Conservation (phyloP, 2,329 filamentous ascomycete genomes). For the Zymoseptoria pseudotritici region DNA sequence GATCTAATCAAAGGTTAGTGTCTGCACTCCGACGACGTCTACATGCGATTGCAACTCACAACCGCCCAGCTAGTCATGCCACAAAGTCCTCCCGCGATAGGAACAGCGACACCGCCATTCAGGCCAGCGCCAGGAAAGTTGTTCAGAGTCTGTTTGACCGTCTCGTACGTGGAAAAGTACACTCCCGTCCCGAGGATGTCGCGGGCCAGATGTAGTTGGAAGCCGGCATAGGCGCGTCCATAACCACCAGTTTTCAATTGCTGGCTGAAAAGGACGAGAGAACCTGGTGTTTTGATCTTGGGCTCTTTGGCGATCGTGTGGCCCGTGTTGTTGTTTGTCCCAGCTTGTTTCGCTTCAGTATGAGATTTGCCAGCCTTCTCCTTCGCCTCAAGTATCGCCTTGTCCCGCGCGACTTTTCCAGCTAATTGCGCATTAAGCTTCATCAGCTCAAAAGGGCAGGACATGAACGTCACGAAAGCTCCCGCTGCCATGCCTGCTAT, state of each 20-base stretch:
- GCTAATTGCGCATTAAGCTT: slow-evolving; percentile 83
- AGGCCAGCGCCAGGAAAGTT: slow-evolving; percentile 65
- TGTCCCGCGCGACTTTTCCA: slow-evolving; percentile 56
- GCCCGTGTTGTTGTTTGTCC: not conserved
- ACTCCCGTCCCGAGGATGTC: slow-evolving; percentile 78
- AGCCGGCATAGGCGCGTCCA: slow-evolving; percentile 70
- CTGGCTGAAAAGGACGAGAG: not conserved
- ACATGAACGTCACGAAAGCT: slow-evolving; percentile 69
- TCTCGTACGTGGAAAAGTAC: slow-evolving; percentile 87
- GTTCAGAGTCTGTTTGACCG: slow-evolving; percentile 71
- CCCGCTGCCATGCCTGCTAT: slow-evolving; percentile 72
- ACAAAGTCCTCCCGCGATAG: slow-evolving; percentile 71
- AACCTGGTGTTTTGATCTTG: not conserved
- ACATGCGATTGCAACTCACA: not conserved
- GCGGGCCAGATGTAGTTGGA: slow-evolving; percentile 73
- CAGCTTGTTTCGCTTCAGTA: not conserved
- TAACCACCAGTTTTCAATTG: slow-evolving; percentile 55
- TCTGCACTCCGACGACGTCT: slow-evolving; percentile 4
- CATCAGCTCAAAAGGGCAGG: slow-evolving; percentile 84
- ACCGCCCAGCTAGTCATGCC: slow-evolving; percentile 74
- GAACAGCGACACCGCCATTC: slow-evolving; percentile 72
- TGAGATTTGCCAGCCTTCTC: not conserved
- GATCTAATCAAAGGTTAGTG: slow-evolving; percentile 31
- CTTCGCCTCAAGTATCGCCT: slow-evolving; percentile 2
- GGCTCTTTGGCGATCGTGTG: not conserved